A percentile compares a stretch with the other conserved stretches of the same genome.
Evolutionary conservation across 2,329 filamentous ascomycete species (phyloP).

Genomic region (Xylaria sp.): DNA sequence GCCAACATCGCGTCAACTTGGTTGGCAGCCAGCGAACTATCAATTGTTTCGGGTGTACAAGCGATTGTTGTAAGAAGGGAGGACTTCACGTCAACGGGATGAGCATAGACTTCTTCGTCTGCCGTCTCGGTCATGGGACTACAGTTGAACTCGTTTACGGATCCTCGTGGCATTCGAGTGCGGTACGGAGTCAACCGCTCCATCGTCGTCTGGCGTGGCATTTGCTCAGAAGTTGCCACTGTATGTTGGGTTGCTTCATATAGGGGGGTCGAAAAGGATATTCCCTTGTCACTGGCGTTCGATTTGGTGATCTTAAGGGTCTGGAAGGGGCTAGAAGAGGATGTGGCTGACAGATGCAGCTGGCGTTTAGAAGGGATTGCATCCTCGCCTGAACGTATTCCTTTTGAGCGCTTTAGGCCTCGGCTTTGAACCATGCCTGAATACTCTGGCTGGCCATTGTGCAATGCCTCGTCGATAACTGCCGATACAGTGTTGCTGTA

Average conservation of each 20-base stretch:
- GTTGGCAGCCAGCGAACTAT: not conserved
- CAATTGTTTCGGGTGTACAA: not conserved
- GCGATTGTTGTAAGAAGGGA: not conserved
- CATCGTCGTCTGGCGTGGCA: constrained; percentile 15
- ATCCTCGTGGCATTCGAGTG: constrained; percentile 1
- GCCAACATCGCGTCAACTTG: not conserved
- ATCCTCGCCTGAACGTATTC: constrained; percentile 1
- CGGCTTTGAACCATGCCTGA: not conserved
- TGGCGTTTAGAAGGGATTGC: constrained; percentile 10
- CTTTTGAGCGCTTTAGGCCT: constrained; percentile 9
- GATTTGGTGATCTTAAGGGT: constrained; percentile 28
- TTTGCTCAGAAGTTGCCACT: not conserved
- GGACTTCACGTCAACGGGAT: not conserved
- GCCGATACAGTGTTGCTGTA: too few species aligned
- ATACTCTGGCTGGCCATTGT: too few species aligned
- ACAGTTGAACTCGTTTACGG: not conserved
- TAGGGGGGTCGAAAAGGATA: not conserved
- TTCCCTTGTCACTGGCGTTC: not conserved
- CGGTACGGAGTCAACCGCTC: constrained; percentile 22
- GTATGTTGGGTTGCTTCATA: not conserved
- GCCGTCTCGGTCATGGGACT: not conserved
- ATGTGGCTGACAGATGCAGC: constrained; percentile 6
- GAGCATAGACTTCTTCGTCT: not conserved
- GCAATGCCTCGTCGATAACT: too few species aligned
- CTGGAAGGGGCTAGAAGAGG: constrained; percentile 19